Percentiles rank a stretch among this genome's conserved stretches.
Evolutionary conservation across 2,329 filamentous ascomycete species (phyloP).

Genomic region (Cytospora mali): DNA sequence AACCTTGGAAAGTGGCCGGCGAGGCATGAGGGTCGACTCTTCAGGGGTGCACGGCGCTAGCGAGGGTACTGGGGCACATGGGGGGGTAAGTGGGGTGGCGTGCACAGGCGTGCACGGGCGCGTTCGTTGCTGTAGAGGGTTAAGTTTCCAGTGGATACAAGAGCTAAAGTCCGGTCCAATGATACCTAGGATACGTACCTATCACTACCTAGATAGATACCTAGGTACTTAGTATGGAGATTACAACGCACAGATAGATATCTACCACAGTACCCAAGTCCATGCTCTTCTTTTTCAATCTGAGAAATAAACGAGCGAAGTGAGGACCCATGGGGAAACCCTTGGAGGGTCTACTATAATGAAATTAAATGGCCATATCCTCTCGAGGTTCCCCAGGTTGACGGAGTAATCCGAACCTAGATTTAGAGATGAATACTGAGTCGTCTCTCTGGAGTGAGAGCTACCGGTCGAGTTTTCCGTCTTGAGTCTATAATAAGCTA

Average conservation of each 20-base stretch:
- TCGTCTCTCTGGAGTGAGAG: too few relatives aligned
- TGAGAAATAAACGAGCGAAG: too few relatives aligned
- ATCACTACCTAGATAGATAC: background rate
- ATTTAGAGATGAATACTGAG: too few relatives aligned
- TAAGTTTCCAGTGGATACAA: constrained; percentile 11
- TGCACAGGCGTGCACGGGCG: constrained; percentile 2
- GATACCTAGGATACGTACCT: constrained; percentile 7
- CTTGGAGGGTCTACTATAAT: too few relatives aligned
- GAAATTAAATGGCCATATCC: too few relatives aligned
- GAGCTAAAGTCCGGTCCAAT: constrained; percentile 18
- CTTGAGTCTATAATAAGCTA: background rate
- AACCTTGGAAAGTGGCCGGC: background rate
- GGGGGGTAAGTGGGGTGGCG: constrained; percentile 6
- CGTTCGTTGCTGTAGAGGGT: background rate
- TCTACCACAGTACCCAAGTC: too few relatives aligned
- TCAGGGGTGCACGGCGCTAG: background rate
- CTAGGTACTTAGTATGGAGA: background rate
- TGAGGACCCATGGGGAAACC: too few relatives aligned
- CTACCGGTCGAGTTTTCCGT: too few relatives aligned
- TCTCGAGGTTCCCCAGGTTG: too few relatives aligned
- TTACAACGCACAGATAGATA: too few relatives aligned
- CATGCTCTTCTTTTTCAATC: too few relatives aligned
- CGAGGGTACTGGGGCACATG: constrained; percentile 6
- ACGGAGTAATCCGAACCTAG: too few relatives aligned
- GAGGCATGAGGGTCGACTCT: background rate